Evolutionary conservation across 805 yeast genomes (phyloP).

Genomic region (Kurtzmaniella cleridarum): DNA sequence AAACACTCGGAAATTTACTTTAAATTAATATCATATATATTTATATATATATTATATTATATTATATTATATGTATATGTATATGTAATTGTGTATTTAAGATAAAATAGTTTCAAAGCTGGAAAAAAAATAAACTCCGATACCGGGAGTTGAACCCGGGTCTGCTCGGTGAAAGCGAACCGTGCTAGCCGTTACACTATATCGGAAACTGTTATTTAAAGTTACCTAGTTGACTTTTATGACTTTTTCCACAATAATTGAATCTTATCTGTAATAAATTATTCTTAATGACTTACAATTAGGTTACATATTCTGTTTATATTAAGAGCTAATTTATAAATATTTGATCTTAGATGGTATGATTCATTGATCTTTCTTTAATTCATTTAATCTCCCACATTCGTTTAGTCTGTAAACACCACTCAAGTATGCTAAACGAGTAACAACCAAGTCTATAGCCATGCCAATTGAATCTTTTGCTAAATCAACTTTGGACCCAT

Average conservation of each 20-base stretch:
- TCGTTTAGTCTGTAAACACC: conserved; percentile 62
- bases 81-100: no score
- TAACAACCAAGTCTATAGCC: conserved; percentile 92
- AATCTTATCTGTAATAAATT: no score
- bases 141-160: conserved; percentile 86
- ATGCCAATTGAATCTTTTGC: conserved; percentile 86
- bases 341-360: no score
- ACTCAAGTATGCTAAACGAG: conserved; percentile 78
- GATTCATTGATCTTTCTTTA: no score
- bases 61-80: no score
- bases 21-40: no score
- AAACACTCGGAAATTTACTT: conserved; percentile 24
- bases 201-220: conserved; percentile 25
- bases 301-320: no score
- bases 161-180: conserved; percentile 51
- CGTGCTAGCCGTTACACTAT: conserved; percentile 51
- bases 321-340: no score
- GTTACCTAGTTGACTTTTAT: not conserved
- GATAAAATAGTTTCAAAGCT: no score
- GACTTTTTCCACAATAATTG: no score
- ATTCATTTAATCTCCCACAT: conserved; percentile 3
- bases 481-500: conserved; percentile 87
- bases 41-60: no score
- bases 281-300: no score
- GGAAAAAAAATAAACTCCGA: conserved; percentile 42